These are phyloP conservation scores for Aspergillus kassunensis DNA, from an alignment of 495 filamentous ascomycete species.

Conservation along the genomic window DNA sequence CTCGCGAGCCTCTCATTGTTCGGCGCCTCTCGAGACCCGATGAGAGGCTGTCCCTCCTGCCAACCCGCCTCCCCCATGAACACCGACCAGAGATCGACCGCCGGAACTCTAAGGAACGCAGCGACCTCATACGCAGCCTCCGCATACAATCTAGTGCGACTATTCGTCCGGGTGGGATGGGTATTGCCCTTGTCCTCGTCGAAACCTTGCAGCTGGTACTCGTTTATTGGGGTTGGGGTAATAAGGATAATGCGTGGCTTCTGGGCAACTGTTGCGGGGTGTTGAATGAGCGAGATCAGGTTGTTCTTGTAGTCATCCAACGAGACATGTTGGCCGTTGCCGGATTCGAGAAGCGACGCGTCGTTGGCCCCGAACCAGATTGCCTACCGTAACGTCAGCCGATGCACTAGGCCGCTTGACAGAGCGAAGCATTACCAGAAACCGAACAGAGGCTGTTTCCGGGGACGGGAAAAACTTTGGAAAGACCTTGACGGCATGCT, in stretches of 20 bases:
- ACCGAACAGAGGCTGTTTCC: slow-evolving; percentile 52
- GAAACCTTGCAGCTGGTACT: slow-evolving; percentile 57
- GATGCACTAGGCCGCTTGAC: background rate
- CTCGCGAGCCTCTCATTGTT: slow-evolving; percentile 44
- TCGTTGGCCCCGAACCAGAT: slow-evolving; percentile 90
- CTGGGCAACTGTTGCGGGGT: slow-evolving; percentile 64
- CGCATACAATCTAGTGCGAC: slow-evolving; percentile 64
- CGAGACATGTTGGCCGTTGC: slow-evolving; percentile 64
- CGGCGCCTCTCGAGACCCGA: slow-evolving; percentile 49
- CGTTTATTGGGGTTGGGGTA: slow-evolving; percentile 75
- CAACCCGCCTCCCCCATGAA: slow-evolving; percentile 64
- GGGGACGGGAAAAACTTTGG: slow-evolving; percentile 54
- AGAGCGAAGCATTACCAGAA: slow-evolving; percentile 52
- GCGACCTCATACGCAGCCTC: slow-evolving; percentile 65
- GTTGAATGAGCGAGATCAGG: slow-evolving; percentile 62
- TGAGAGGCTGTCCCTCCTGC: slow-evolving; percentile 52
- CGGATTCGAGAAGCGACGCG: slow-evolving; percentile 56
- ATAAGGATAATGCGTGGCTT: slow-evolving; percentile 69
- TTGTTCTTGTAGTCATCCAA: slow-evolving; percentile 68
- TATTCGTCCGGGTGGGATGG: slow-evolving; percentile 56
- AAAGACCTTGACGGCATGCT: slow-evolving; percentile 56
- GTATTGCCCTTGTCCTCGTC: slow-evolving; percentile 49
- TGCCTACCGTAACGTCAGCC: slow-evolving; percentile 42
- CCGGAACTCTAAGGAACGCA: slow-evolving; percentile 54
- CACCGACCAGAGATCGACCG: slow-evolving; percentile 71